Evolutionary conservation across 164 flowering plant species (phyloP).

Genomic region (Liquidambar formosana): DNA sequence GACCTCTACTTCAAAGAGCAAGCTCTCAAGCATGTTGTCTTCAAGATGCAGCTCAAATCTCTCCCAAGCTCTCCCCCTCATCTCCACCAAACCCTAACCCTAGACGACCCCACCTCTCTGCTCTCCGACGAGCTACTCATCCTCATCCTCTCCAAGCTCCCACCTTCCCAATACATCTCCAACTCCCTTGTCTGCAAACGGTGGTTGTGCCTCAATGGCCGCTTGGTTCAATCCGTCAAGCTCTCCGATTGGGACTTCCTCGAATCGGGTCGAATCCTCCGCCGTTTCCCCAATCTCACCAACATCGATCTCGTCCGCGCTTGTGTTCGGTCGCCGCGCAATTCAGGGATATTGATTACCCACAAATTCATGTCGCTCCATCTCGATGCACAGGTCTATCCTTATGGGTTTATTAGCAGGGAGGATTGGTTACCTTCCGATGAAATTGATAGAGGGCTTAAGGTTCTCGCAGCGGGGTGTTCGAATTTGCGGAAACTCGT

Average conservation of each 20-base stretch:
- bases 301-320: slow-evolving; percentile 41
- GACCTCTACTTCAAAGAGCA: slow-evolving; percentile 30
- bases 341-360: slow-evolving; percentile 36
- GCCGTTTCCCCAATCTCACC: slow-evolving; percentile 29
- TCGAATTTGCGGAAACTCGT: slow-evolving; percentile 68
- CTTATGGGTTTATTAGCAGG: slow-evolving; percentile 19
- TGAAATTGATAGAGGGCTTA: slow-evolving; percentile 58
- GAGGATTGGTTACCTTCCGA: slow-evolving; percentile 32
- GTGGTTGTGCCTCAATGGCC: slow-evolving; percentile 24
- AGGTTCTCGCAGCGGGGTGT: slow-evolving; percentile 57
- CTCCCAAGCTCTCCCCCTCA: slow-evolving; percentile 6
- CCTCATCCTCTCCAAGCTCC: slow-evolving; percentile 28
- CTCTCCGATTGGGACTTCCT: slow-evolving; percentile 34
- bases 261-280: slow-evolving; percentile 25
- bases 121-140: slow-evolving; percentile 25
- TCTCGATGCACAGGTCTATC: slow-evolving; percentile 35
- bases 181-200: slow-evolving; percentile 33
- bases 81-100: slow-evolving; percentile 15
- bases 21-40: slow-evolving; percentile 34
- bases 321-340: slow-evolving; percentile 27
- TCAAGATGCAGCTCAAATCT: slow-evolving; percentile 36
- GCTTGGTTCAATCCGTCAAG: slow-evolving; percentile 15
- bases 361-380: slow-evolving; percentile 38
- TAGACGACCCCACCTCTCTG: slow-evolving; percentile 22
- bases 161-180: slow-evolving; percentile 9